Evolutionary conservation across 805 yeast genomes (phyloP).

Genomic region (Metschnikowia cerradonensis): DNA sequence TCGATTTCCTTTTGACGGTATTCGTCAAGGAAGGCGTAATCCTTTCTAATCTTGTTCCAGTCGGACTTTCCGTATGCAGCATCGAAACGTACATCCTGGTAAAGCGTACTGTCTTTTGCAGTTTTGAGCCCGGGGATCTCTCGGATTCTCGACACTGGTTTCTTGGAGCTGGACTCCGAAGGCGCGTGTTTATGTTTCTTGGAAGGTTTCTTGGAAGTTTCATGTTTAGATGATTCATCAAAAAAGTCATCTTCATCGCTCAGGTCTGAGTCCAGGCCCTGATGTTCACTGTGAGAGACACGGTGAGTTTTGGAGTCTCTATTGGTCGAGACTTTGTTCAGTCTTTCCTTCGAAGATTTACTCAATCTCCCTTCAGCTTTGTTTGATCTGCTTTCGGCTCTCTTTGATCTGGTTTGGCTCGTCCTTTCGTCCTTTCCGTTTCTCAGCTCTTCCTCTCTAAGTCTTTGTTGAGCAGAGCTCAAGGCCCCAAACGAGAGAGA

Average conservation of each 20-base stretch:
- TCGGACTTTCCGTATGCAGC: constrained; percentile 86
- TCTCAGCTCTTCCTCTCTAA: constrained; percentile 24
- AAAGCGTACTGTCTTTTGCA: constrained; percentile 39
- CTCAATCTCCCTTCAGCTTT: too few species aligned
- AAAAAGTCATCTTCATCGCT: constrained; percentile 13
- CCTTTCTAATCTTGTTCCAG: constrained; percentile 57
- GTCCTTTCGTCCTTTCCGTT: neutral
- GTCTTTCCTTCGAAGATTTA: too few species aligned
- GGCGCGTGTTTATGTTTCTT: constrained; percentile 81
- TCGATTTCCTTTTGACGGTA: constrained; percentile 73
- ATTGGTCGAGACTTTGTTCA: neutral
- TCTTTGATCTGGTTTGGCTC: constrained; percentile 3
- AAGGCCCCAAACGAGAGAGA: constrained; percentile 64
- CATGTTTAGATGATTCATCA: constrained; percentile 5
- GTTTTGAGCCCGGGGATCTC: constrained; percentile 64
- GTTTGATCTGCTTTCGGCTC: neutral
- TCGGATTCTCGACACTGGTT: constrained; percentile 64
- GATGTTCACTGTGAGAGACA: constrained; percentile 9
- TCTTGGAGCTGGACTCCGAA: constrained; percentile 68
- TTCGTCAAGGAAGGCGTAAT: constrained; percentile 82
- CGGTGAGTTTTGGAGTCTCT: constrained; percentile 13
- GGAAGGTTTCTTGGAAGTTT: constrained; percentile 10
- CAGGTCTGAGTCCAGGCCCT: constrained; percentile 18
- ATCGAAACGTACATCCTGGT: constrained; percentile 86
- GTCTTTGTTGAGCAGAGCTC: constrained; percentile 53